Percentiles rank a stretch among this genome's conserved stretches.
Conservation (phyloP, 2,329 filamentous ascomycete genomes). For the Cercospora brassicicola region DNA sequence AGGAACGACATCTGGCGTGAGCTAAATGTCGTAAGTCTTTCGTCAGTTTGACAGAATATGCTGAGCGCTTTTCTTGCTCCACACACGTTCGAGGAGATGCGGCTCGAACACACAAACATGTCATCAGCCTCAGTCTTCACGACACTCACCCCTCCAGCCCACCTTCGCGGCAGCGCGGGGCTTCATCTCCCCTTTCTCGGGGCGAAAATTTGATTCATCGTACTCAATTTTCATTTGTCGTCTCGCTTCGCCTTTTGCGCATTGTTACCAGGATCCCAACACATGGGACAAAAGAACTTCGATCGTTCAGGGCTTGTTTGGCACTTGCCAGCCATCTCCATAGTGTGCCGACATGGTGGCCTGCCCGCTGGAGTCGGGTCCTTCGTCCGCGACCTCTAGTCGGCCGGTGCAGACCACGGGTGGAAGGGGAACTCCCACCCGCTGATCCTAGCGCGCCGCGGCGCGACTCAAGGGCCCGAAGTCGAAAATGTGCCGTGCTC, state of each 20-base stretch:
- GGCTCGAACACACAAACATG: neutral
- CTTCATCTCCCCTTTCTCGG: neutral
- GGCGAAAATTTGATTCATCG: neutral
- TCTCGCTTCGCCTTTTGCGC: neutral
- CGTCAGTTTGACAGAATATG: neutral
- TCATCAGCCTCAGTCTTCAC: neutral
- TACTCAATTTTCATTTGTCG: neutral
- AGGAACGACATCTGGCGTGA: neutral
- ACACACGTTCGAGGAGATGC: neutral
- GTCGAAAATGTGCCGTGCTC: slow-evolving; percentile 14
- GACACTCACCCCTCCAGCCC: slow-evolving; percentile 1
- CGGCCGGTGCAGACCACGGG: neutral
- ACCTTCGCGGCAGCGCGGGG: neutral
- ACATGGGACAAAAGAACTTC: slow-evolving; percentile 3
- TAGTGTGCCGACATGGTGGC: neutral
- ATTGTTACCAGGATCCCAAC: neutral
- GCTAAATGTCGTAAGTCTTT: neutral
- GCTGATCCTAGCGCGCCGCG: slow-evolving; percentile 8
- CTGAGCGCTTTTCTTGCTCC: neutral
- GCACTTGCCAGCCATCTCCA: slow-evolving; percentile 2
- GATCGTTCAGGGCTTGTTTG: neutral
- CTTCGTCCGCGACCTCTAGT: neutral
- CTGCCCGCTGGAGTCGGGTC: neutral
- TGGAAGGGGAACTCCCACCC: slow-evolving; percentile 11
- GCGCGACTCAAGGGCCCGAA: slow-evolving; percentile 8